Evolutionary conservation across 169 alveolate genomes (phyloP), one percentile per base, ranked within the genome.

Genomic region (Amoebophrya sp.): DNA sequence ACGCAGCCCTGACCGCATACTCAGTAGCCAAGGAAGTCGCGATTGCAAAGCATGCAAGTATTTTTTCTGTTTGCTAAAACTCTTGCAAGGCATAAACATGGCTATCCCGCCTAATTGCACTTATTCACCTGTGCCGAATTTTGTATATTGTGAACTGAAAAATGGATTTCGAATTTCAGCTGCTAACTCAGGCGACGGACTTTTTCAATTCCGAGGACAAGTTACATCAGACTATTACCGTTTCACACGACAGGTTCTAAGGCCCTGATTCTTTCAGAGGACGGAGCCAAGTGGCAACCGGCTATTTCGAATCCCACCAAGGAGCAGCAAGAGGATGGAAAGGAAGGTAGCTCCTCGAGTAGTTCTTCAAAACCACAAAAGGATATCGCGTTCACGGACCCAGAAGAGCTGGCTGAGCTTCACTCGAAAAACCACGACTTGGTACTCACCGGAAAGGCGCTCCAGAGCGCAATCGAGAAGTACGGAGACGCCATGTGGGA

Each of bases 1-100:
- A 92, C 47, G 94, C 94, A 10, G 92, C 94, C 23, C 53, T 92
- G 47, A 92, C 94, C 33, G 94, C 94, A 1, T 90, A 89, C 77
- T 89, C 92, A 25, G 94, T 92, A 23, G 94, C 92, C 3, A 91
- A 88, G 18, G 93, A 92, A 90, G 92, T 39, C 40, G 29, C 14
- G 40, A 89, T 89, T 40, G 39, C 40, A 39, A 39, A 39, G 39
- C n/a, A 39, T 18, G 29, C 66, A 35, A 29, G n/a, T 38, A 39
- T 25, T n/a, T 32, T 10, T 29, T 29, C 23, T 0, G 89, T 23
- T 29, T 10, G 89, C 39, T 7, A 47, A 14, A n/a, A n/a, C n/a
- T n/a, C n/a, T 10, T 14, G 14, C 25, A 47, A 47, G 66, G 14
- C 3, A 47, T 14, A 47, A 47, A 47, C 3, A 47, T 14, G 14